These are phyloP conservation scores for Wickerhamiella shivajii DNA, from an alignment of 805 yeast genomes.

Conservation along the genomic window DNA sequence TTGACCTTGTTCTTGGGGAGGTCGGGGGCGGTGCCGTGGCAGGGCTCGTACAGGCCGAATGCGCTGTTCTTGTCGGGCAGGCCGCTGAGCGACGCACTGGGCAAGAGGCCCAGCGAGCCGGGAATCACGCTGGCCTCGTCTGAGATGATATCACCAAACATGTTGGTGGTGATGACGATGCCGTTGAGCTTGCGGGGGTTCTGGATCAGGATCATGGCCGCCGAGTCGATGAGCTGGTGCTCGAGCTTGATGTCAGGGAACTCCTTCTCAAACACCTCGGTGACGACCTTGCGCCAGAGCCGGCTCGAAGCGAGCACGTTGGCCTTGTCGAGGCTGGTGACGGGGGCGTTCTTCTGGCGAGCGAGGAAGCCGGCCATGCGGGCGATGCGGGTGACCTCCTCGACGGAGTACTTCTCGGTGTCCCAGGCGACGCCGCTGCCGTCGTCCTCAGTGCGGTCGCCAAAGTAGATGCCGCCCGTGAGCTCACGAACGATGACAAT, in stretches of 20 bases:
- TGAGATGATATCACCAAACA: slow-evolving; percentile 96
- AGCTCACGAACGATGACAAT: slow-evolving; percentile 89
- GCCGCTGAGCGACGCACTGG: slow-evolving; percentile 94
- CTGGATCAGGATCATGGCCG: slow-evolving; percentile 94
- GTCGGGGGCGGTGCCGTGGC: slow-evolving; percentile 98
- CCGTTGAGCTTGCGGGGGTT: slow-evolving; percentile 87
- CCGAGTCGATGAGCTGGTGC: slow-evolving; percentile 95
- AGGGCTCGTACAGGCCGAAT: slow-evolving; percentile 94
- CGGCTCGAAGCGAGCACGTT: slow-evolving; percentile 93
- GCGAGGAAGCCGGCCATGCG: slow-evolving; percentile 98
- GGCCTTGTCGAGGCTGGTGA: slow-evolving; percentile 95
- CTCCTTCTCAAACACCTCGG: slow-evolving; percentile 67
- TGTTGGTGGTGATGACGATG: slow-evolving; percentile 79
- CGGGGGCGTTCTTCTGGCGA: slow-evolving; percentile 80
- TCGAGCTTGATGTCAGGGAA: slow-evolving; percentile 79
- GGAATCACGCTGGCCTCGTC: slow-evolving; percentile 98
- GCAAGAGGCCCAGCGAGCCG: slow-evolving; percentile 89
- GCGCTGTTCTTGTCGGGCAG: slow-evolving; percentile 90
- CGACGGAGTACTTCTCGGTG: slow-evolving; percentile 80
- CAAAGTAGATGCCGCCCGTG: slow-evolving; percentile 97
- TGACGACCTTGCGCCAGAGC: slow-evolving; percentile 90
- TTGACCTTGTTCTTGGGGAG: slow-evolving; percentile 75
- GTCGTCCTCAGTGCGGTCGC: slow-evolving; percentile 85
- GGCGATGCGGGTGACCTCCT: slow-evolving; percentile 89
- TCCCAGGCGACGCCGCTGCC: slow-evolving; percentile 82